A percentile compares a stretch with the other conserved stretches of the same genome.
phyloP scores from a whole-genome alignment of 768 basidiomycete species.

The Multifurca ochricompacta region DNA sequence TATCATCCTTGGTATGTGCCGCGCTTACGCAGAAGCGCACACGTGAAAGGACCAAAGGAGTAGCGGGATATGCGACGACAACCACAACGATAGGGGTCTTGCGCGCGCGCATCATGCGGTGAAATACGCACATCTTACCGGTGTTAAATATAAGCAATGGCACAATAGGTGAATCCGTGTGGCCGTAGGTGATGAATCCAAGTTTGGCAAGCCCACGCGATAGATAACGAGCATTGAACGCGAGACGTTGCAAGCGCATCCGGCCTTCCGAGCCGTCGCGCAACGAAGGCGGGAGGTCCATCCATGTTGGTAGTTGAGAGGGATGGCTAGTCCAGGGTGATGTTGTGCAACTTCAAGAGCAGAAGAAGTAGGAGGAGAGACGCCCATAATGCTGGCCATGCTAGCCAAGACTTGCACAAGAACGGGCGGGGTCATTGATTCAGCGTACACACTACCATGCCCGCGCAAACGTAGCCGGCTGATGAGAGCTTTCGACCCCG shows the following conservation, averaged over 20 bases:
- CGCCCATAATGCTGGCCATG: constrained; percentile 96
- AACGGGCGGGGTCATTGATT: constrained; percentile 86
- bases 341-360: constrained; percentile 28
- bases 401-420: constrained; percentile 85
- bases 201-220: constrained; percentile 78
- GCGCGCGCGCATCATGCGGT: constrained; percentile 73
- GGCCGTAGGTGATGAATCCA: constrained; percentile 95
- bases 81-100: constrained; percentile 80
- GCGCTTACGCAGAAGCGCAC: constrained; percentile 94
- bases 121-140: constrained; percentile 90
- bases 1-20: constrained; percentile 94
- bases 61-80: constrained; percentile 87
- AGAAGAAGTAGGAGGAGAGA: constrained; percentile 35
- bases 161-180: constrained; percentile 86
- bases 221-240: constrained; percentile 94
- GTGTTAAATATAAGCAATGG: constrained; percentile 89
- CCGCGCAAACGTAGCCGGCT: constrained; percentile 75
- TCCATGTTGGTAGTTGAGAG: constrained; percentile 65
- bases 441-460: constrained; percentile 79
- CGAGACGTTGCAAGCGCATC: constrained; percentile 75
- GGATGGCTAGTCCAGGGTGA: constrained; percentile 68
- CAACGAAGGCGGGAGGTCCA: constrained; percentile 62
- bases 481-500: constrained; percentile 74
- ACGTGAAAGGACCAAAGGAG: constrained; percentile 78
- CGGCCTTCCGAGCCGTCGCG: constrained; percentile 80